Conservation (phyloP, 1,139 yeast genomes). For the Yamadazyma triangularis region DNA sequence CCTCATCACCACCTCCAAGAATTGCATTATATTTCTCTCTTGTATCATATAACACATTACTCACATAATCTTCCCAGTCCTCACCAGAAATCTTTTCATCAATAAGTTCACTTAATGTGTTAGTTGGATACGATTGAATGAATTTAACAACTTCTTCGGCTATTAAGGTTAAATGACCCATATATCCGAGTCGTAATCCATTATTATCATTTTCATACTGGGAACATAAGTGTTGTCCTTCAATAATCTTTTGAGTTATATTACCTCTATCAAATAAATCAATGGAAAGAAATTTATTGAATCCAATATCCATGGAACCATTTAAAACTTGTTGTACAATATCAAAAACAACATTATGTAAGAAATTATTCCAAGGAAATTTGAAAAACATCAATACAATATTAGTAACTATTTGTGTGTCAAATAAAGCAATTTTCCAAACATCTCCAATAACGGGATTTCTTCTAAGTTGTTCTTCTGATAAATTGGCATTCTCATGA, state of each 20-base stretch:
- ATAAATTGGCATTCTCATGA: conserved; percentile 49
- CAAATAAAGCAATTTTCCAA: conserved; percentile 80
- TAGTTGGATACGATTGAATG: conserved; percentile 68
- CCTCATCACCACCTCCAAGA: conserved; percentile 65
- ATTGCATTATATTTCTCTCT: conserved; percentile 95
- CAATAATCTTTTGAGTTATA: conserved; percentile 72
- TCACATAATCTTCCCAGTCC: conserved; percentile 82
- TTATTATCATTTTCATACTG: conserved; percentile 57
- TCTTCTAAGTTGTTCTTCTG: conserved; percentile 58
- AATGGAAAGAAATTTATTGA: conserved; percentile 82
- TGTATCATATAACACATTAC: conserved; percentile 77
- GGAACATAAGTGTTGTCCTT: conserved; percentile 76
- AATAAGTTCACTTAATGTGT: conserved; percentile 55
- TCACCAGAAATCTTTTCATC: conserved; percentile 56
- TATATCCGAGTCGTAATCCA: conserved; percentile 82
- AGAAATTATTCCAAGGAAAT: conserved; percentile 96
- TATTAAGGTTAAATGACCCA: conserved; percentile 94
- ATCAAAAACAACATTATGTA: conserved; percentile 96
- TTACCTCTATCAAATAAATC: conserved; percentile 79
- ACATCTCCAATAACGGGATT: conserved; percentile 87
- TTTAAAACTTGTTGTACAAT: conserved; percentile 93
- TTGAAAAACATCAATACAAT: conserved; percentile 80
- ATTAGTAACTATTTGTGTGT: conserved; percentile 72
- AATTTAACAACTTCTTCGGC: conserved; percentile 97
- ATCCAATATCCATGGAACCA: conserved; percentile 89